phyloP scores from a whole-genome alignment of 75 land plant genomes.

The Selaginella moellendorffii region DNA sequence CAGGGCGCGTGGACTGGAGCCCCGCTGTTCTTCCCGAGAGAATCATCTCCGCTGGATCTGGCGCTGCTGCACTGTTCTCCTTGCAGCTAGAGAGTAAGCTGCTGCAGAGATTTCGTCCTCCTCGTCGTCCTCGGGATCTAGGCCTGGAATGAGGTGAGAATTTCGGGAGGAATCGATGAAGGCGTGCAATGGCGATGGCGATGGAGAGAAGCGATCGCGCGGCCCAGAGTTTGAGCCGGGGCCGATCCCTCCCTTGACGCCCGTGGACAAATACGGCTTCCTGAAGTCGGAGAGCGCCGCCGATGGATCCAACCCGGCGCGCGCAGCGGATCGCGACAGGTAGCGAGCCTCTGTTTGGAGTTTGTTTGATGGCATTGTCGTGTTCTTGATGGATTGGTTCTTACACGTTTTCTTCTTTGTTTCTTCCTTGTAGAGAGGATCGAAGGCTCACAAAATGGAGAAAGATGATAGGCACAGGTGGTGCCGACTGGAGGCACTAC shows the following conservation, averaged over 20 bases:
- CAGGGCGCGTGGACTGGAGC: no score
- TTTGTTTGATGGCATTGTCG: neutral
- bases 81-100: no score
- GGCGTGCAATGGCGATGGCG: neutral
- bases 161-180: neutral
- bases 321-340: constrained; percentile 40
- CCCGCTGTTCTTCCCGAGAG: no score
- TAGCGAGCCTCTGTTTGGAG: constrained; percentile 7
- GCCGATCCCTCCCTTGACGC: constrained; percentile 33
- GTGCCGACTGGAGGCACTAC: constrained; percentile 98
- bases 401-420: no score
- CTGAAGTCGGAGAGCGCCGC: constrained; percentile 39
- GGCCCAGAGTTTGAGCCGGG: constrained; percentile 47
- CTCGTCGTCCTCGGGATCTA: no score
- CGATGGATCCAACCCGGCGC: neutral
- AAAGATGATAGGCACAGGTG: constrained; percentile 95
- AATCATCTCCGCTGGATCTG: no score
- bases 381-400: neutral
- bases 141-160: neutral
- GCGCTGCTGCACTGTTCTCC: no score
- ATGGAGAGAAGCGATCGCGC: neutral
- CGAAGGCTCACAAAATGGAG: constrained; percentile 86
- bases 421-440: constrained; percentile 78
- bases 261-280: constrained; percentile 80
- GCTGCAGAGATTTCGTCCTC: no score